Evolutionary conservation across 2,329 filamentous ascomycete genomes (phyloP).

Genomic region (Phaeosphaeria sp.): DNA sequence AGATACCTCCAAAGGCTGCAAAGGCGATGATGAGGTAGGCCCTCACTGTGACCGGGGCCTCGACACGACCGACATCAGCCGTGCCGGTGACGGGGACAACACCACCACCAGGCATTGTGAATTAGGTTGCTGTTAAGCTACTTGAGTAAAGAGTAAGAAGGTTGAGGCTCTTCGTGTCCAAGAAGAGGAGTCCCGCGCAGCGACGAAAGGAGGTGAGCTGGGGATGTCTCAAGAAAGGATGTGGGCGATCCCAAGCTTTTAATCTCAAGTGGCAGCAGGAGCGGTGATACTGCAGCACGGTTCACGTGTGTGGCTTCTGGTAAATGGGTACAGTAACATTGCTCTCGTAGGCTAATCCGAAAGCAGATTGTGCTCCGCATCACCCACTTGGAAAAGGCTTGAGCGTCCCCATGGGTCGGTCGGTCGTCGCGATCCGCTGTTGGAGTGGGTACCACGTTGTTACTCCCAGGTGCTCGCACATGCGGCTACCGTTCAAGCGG

Average conservation of each 20-base stretch:
- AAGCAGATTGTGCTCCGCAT: conserved; percentile 37
- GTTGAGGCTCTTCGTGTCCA: conserved; percentile 14
- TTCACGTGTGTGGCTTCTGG: conserved; percentile 34
- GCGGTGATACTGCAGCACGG: conserved; percentile 41
- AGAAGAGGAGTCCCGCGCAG: conserved; percentile 22
- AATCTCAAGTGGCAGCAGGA: conserved; percentile 30
- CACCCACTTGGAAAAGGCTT: conserved; percentile 43
- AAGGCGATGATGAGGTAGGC: conserved; percentile 57
- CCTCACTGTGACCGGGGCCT: conserved; percentile 57
- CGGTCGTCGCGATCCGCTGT: conserved; percentile 11
- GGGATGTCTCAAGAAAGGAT: conserved; percentile 26
- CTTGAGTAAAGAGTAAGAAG: conserved; percentile 13
- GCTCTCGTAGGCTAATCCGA: conserved; percentile 30
- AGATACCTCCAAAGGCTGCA: conserved; percentile 62
- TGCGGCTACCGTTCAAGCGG: conserved; percentile 13
- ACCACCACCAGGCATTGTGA: conserved; percentile 46
- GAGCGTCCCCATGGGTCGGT: conserved; percentile 18
- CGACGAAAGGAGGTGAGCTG: conserved; percentile 27
- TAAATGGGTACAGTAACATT: conserved; percentile 45
- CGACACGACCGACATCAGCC: conserved; percentile 62
- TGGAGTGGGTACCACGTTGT: conserved; percentile 4
- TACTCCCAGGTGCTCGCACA: conserved; percentile 8
- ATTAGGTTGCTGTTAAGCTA: conserved; percentile 18
- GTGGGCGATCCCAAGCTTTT: conserved; percentile 36
- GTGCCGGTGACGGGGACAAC: conserved; percentile 45